A percentile compares a stretch with the other conserved stretches of the same genome.
Conservation (phyloP, 331 rosid species). For the Dryas integrifolia region DNA sequence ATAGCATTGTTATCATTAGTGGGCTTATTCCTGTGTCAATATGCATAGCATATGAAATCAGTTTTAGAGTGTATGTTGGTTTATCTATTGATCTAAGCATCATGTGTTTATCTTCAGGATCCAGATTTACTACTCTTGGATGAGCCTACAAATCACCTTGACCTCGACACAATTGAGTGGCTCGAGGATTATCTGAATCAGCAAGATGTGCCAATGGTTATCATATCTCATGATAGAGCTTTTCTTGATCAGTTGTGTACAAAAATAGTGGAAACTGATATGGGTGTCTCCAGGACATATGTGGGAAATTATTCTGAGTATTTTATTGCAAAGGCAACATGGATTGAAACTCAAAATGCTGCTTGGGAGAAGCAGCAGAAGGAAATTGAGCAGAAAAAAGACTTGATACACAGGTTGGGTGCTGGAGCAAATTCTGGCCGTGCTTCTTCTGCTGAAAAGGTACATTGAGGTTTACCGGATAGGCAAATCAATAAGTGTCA, state of each 20-base stretch:
- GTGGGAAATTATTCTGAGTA: constrained; percentile 88
- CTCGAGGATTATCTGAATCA: constrained; percentile 77
- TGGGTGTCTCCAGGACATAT: constrained; percentile 87
- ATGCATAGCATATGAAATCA: background rate
- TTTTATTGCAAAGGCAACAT: constrained; percentile 66
- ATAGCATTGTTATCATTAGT: background rate
- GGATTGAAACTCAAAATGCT: constrained; percentile 87
- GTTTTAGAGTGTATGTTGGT: constrained; percentile 10
- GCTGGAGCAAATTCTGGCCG: constrained; percentile 98
- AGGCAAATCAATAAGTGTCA: background rate
- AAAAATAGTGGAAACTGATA: constrained; percentile 84
- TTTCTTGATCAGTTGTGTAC: constrained; percentile 87
- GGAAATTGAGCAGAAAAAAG: constrained; percentile 86
- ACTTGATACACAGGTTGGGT: constrained; percentile 75
- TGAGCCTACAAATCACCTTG: constrained; percentile 97
- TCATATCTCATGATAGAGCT: constrained; percentile 97
- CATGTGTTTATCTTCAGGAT: constrained; percentile 55
- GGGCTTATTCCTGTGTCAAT: background rate
- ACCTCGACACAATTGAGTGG: constrained; percentile 98
- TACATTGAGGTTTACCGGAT: constrained; percentile 14
- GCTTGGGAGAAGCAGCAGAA: constrained; percentile 99
- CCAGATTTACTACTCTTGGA: constrained; percentile 89
- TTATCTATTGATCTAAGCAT: constrained; percentile 8
- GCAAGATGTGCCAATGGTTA: constrained; percentile 98
- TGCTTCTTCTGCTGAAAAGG: constrained; percentile 97